Evolutionary conservation across 2,329 filamentous ascomycete species (phyloP), one percentile per base, ranked within the genome.

Genomic region (Plenodomus biglobosus): DNA sequence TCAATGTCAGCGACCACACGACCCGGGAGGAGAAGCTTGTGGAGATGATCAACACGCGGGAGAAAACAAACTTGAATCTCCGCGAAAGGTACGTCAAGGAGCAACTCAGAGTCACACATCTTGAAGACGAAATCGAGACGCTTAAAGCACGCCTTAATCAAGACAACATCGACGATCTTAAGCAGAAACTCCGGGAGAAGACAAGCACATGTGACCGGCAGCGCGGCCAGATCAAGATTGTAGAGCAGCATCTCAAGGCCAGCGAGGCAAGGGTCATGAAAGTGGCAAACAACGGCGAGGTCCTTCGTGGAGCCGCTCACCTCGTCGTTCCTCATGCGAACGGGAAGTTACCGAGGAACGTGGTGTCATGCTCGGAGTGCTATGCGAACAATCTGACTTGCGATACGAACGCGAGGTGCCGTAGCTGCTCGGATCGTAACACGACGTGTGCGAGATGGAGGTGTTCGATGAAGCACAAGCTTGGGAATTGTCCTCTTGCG

Each of bases 311-410:
- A 16, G 67, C 55, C 3, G 60, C 60, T 3, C 63, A 68, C 35
- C 44, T 67, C 1, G 61, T 69, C 24, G 32, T 42, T 3, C 65
- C 68, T 1, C 30, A 36, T 10, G 2, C 8, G 1, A 50, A 44
- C 3, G 47, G 51, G 8, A 64, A 61, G 38, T 51, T 70, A 0
- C 59, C 63, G 1, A 42, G 37, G 8, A 42, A 42, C 1, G 61
- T 68, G 1, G 44, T 67, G 43, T 30, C 56, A 2, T 71, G 68
- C 46, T 52, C 56, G 1, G 61, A 69, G 24, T 71, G 68, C 49
- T 68, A 64, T 41, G 44, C 46, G 32, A 59, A 56, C 19, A 65
- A 64, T 18, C 6, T 55, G 2, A 18, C 42, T 1, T 71, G 68
- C 48, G 68, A 71, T 27, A 47, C 46, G 18, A 41, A 39, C 4